phyloP scores from a whole-genome alignment of 2,329 filamentous ascomycete genomes.

The Cylindrodendrum hubeiense region DNA sequence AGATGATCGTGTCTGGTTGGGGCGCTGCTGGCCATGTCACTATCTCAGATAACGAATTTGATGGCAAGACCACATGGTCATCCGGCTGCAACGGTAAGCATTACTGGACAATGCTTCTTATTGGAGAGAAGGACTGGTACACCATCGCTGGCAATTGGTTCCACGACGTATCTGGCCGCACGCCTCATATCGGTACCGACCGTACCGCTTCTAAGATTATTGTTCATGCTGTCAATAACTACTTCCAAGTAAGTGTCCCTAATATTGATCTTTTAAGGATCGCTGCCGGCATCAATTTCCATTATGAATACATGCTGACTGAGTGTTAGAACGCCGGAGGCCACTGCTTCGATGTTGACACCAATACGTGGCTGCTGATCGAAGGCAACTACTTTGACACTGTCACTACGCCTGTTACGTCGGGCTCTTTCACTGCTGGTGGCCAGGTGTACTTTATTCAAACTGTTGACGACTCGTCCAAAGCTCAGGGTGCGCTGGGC shows the following conservation, averaged over 20 bases:
- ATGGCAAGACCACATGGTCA: slow-evolving; percentile 65
- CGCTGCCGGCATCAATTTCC: too few species aligned
- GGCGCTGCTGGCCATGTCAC: slow-evolving; percentile 64
- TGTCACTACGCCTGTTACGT: slow-evolving; percentile 51
- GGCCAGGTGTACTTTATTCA: slow-evolving; percentile 32
- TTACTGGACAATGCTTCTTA: slow-evolving; percentile 70
- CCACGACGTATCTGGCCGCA: slow-evolving; percentile 67
- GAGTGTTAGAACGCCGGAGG: slow-evolving; percentile 51
- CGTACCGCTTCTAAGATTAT: slow-evolving; percentile 53
- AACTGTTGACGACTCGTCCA: slow-evolving; percentile 19
- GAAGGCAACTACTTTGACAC: slow-evolving; percentile 70
- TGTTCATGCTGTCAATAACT: slow-evolving; percentile 72
- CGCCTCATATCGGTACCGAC: slow-evolving; percentile 65
- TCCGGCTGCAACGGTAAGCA: slow-evolving; percentile 69
- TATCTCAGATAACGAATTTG: slow-evolving; percentile 69
- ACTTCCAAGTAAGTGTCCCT: slow-evolving; percentile 56
- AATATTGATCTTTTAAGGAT: not conserved
- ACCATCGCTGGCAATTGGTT: slow-evolving; percentile 71
- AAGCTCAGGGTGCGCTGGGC: slow-evolving; percentile 30
- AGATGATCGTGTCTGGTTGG: slow-evolving; percentile 69
- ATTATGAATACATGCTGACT: not conserved
- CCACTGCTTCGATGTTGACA: slow-evolving; percentile 66
- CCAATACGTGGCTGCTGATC: slow-evolving; percentile 58
- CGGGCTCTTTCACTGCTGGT: slow-evolving; percentile 19
- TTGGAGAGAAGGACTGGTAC: slow-evolving; percentile 50